Evolutionary conservation across 208 protist species (phyloP).

Genomic region (Trypanosoma boissoni): DNA sequence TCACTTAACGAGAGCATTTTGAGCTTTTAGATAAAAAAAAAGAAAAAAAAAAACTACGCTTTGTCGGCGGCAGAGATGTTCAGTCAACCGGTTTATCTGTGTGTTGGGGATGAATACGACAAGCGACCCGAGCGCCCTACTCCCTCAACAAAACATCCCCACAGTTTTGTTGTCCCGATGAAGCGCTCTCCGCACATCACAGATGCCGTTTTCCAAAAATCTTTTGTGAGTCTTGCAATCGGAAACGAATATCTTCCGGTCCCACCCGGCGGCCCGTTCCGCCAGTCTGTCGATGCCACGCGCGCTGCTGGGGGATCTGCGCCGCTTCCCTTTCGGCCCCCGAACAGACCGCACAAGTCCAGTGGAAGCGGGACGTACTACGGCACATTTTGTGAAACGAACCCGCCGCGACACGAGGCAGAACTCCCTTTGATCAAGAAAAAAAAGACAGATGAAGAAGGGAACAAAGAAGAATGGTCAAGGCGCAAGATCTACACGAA

Average conservation of each 20-base stretch:
- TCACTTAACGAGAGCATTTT: no score
- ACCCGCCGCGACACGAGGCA: conserved; percentile 70
- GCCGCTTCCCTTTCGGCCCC: conserved; percentile 51
- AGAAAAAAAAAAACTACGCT: not conserved
- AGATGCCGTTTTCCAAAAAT: conserved; percentile 64
- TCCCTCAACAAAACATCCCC: conserved; percentile 6
- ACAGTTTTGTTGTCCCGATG: conserved; percentile 69
- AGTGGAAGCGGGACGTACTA: conserved; percentile 87
- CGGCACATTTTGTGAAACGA: conserved; percentile 82
- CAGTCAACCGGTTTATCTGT: conserved; percentile 72
- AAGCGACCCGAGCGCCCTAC: conserved; percentile 35
- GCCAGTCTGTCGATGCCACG: conserved; percentile 17
- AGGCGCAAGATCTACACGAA: conserved; percentile 78
- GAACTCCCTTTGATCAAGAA: conserved; percentile 67
- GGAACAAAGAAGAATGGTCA: conserved; percentile 20
- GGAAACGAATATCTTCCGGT: conserved; percentile 68
- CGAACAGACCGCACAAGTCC: conserved; percentile 62
- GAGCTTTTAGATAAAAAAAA: conserved; percentile 7
- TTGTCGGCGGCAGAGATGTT: conserved; percentile 41
- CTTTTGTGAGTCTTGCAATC: conserved; percentile 67
- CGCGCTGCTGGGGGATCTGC: conserved; percentile 3
- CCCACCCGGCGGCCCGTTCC: conserved; percentile 46
- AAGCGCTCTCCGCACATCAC: conserved; percentile 71
- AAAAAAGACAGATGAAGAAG: conserved; percentile 7
- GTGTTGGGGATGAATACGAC: conserved; percentile 90